These are phyloP conservation scores for Gossypium longicalyx DNA, from an alignment of 345 rosid genomes.

Conservation along the genomic window DNA sequence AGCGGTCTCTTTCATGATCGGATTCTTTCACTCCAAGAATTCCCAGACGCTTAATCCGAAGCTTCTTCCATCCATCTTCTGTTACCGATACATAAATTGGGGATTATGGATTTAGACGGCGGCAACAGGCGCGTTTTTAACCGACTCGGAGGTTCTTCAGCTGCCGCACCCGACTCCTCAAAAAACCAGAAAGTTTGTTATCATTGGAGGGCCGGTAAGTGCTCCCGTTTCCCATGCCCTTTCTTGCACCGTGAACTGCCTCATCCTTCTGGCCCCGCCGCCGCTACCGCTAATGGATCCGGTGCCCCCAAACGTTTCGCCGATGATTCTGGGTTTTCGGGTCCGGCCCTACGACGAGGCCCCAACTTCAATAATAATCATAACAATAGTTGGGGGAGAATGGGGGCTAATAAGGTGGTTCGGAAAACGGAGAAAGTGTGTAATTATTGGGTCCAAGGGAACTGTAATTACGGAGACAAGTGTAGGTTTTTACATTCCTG, in stretches of 20 bases:
- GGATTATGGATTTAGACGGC: slow-evolving; percentile 70
- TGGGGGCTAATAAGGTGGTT: slow-evolving; percentile 46
- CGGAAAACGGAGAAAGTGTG: slow-evolving; percentile 73
- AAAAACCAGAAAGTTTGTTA: slow-evolving; percentile 65
- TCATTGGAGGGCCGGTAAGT: slow-evolving; percentile 87
- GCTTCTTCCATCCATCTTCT: background rate
- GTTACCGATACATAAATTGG: background rate
- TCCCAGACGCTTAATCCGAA: background rate
- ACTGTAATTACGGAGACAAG: slow-evolving; percentile 66
- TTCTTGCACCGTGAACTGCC: slow-evolving; percentile 73
- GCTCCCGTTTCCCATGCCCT: slow-evolving; percentile 64
- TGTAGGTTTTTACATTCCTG: slow-evolving; percentile 88
- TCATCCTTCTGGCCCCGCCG: slow-evolving; percentile 26
- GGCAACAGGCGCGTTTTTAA: slow-evolving; percentile 70
- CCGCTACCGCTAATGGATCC: slow-evolving; percentile 31
- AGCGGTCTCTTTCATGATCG: background rate
- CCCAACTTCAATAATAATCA: slow-evolving; percentile 25
- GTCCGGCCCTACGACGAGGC: slow-evolving; percentile 52
- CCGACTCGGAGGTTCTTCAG: slow-evolving; percentile 41
- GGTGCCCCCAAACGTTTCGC: slow-evolving; percentile 54
- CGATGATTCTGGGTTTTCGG: slow-evolving; percentile 56
- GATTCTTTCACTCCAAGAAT: background rate
- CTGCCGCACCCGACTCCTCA: slow-evolving; percentile 14
- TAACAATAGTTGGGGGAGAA: slow-evolving; percentile 22
- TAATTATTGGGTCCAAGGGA: slow-evolving; percentile 83